Conservation (phyloP, 1,139 yeast species). For the Pichia inconspicua region DNA sequence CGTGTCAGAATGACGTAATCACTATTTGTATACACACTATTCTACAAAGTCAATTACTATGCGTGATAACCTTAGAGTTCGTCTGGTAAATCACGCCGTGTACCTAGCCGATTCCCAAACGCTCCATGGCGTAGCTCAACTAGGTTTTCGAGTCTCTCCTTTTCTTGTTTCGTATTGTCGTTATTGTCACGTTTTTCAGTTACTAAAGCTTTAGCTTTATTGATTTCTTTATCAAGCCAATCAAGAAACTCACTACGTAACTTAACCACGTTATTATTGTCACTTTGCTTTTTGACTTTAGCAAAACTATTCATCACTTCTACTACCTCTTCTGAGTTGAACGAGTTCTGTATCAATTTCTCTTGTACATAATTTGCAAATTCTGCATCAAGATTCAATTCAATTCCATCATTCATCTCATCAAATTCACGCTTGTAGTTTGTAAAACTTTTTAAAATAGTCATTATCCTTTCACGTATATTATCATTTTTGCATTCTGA, state of each 20-base stretch:
- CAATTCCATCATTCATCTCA: neutral
- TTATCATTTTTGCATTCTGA: slow-evolving; percentile 16
- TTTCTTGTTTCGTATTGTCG: slow-evolving; percentile 19
- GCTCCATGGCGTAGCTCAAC: slow-evolving; percentile 58
- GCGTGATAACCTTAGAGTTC: slow-evolving; percentile 33
- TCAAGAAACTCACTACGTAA: slow-evolving; percentile 35
- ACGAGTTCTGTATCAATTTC: neutral
- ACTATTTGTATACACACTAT: neutral
- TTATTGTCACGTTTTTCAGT: slow-evolving; percentile 6
- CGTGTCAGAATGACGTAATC: too few species aligned
- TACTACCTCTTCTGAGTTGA: neutral
- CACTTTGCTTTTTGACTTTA: slow-evolving; percentile 11
- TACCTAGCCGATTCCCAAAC: slow-evolving; percentile 75
- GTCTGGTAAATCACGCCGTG: slow-evolving; percentile 48
- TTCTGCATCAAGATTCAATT: neutral
- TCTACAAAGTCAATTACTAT: neutral
- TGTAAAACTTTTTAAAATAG: slow-evolving; percentile 36
- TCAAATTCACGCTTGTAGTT: slow-evolving; percentile 16
- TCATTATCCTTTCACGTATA: slow-evolving; percentile 32
- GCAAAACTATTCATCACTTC: slow-evolving; percentile 13
- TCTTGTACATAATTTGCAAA: slow-evolving; percentile 8
- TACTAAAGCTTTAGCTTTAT: slow-evolving; percentile 19
- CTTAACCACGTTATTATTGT: slow-evolving; percentile 16
- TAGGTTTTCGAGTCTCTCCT: slow-evolving; percentile 37
- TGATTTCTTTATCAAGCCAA: slow-evolving; percentile 57